phyloP scores from a whole-genome alignment of 805 yeast species.

The Tanozyma kutaoensis region DNA sequence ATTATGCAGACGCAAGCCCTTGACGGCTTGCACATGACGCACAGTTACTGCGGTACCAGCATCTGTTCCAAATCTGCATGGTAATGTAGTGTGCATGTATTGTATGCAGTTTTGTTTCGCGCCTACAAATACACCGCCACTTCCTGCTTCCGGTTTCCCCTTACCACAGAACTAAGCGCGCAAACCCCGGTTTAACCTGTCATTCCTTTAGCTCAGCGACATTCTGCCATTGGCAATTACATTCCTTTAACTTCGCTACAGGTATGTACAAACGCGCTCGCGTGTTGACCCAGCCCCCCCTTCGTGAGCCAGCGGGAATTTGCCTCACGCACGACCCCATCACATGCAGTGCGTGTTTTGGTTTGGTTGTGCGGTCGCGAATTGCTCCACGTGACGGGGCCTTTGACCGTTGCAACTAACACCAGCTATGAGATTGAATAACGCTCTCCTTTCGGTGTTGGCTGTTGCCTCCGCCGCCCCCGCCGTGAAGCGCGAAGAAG shows the following conservation, averaged over 20 bases:
- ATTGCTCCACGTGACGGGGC: too few relatives aligned
- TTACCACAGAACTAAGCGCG: background rate
- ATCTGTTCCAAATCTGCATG: too few relatives aligned
- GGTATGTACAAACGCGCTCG: too few relatives aligned
- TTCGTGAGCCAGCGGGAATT: too few relatives aligned
- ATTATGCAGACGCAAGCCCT: background rate
- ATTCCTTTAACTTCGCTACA: background rate
- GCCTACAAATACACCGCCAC: background rate
- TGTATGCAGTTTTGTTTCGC: background rate
- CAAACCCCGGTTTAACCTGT: constrained; percentile 6
- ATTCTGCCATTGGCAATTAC: constrained; percentile 1
- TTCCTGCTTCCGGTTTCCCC: background rate
- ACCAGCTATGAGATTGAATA: background rate
- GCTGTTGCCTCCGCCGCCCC: constrained; percentile 7
- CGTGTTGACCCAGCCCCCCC: too few relatives aligned
- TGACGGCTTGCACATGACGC: too few relatives aligned
- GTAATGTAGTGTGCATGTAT: background rate
- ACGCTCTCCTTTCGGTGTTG: constrained; percentile 1
- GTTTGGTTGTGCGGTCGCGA: too few relatives aligned
- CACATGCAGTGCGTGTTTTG: too few relatives aligned
- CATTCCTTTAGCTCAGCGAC: constrained; percentile 3
- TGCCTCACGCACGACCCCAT: too few relatives aligned
- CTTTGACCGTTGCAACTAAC: too few relatives aligned
- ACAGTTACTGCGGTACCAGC: too few relatives aligned
- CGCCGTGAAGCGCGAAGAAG: constrained; percentile 3